phyloP scores from a whole-genome alignment of 495 filamentous ascomycete genomes.

The Penicillium verhagenii region DNA sequence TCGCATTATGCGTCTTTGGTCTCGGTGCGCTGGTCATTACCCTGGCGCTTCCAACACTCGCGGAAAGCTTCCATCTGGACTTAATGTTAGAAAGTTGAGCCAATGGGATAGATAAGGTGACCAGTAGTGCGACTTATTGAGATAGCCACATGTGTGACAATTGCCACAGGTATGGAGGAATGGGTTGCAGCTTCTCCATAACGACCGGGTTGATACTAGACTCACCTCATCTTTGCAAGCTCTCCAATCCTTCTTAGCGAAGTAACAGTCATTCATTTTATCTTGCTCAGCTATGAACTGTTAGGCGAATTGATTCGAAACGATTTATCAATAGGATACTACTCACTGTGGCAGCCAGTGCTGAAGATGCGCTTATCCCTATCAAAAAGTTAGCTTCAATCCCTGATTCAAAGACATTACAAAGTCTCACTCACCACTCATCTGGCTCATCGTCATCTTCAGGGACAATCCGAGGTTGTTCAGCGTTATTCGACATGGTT shows the following conservation, averaged over 20 bases:
- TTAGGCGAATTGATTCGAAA: conserved; percentile 2
- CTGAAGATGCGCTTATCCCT: conserved; percentile 98
- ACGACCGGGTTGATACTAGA: conserved; percentile 1
- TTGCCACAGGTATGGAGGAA: background rate
- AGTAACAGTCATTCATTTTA: conserved; percentile 93
- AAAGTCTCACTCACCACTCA: conserved; percentile 69
- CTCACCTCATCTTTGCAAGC: conserved; percentile 85
- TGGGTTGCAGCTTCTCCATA: background rate
- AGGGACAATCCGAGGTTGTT: conserved; percentile 34
- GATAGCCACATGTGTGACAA: background rate
- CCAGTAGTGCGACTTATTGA: background rate
- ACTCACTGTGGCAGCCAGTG: conserved; percentile 85
- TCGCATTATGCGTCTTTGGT: conserved; percentile 57
- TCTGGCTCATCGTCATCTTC: conserved; percentile 85
- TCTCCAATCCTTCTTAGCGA: conserved; percentile 94
- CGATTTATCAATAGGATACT: background rate
- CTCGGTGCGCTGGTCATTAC: conserved; percentile 80
- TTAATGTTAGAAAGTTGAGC: conserved; percentile 17
- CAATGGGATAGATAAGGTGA: background rate
- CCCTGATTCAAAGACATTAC: background rate
- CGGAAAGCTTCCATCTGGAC: conserved; percentile 87
- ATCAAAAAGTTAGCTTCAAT: conserved; percentile 14
- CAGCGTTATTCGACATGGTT: conserved; percentile 42
- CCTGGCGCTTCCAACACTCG: conserved; percentile 88
- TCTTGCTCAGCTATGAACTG: conserved; percentile 69